Evolutionary conservation across 306 rosid species (phyloP).

Genomic region (Sesbania bispinosa): DNA sequence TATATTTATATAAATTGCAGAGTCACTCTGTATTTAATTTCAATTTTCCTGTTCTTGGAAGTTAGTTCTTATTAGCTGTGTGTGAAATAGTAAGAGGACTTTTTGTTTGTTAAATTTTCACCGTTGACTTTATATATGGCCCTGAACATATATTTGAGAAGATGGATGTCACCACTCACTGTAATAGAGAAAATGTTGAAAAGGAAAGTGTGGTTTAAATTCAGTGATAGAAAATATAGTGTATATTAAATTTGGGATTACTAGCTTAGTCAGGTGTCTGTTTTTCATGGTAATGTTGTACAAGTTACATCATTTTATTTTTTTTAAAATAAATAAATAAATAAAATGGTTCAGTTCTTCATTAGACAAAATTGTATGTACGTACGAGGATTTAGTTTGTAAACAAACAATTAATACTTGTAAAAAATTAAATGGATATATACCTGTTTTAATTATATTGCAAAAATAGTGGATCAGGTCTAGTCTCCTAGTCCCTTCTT

Average conservation of each 20-base stretch:
- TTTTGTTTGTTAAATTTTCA: not conserved
- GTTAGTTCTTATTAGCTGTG: not conserved
- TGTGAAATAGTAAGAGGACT: not conserved
- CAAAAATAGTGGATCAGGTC: not conserved
- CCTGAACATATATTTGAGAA: not conserved
- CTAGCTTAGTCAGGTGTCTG: conserved; percentile 16
- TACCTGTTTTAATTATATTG: not conserved
- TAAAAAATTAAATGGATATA: not conserved
- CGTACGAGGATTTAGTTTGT: not conserved
- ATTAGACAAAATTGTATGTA: not conserved
- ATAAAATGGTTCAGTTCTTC: not conserved
- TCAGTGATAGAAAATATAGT: not conserved
- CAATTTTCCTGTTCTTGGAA: conserved; percentile 5
- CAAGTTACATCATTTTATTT: conserved; percentile 2
- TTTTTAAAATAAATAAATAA: not conserved
- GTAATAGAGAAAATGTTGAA: not conserved
- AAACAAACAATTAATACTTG: not conserved
- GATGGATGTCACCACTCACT: not conserved
- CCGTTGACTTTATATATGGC: not conserved
- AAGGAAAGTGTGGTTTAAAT: not conserved
- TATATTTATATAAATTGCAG: not conserved
- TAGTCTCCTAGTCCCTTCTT: conserved; percentile 1
- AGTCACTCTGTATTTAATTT: conserved; percentile 19
- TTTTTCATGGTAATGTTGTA: conserved; percentile 1
- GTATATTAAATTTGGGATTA: not conserved